Evolutionary conservation across 2,329 filamentous ascomycete species (phyloP), one percentile per base, ranked within the genome.

Genomic region (Fusarium abutilonis): DNA sequence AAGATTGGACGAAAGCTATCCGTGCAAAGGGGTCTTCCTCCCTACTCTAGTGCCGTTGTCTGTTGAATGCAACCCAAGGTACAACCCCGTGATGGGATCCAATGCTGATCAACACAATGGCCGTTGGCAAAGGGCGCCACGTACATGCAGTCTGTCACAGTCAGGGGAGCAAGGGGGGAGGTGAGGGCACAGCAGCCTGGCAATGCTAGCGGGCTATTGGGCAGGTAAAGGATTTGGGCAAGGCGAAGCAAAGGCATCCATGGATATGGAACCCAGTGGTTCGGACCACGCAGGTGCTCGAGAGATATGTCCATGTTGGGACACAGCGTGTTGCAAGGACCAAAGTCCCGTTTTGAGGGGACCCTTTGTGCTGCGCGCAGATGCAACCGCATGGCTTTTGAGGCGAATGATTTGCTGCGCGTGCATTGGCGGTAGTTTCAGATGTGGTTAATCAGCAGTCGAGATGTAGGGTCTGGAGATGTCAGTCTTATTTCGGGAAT

Each of bases 271-370:
- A n/a, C 48, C 52, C 50, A 50, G 49, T 44, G 59, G 48, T 49
- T 65, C 46, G 49, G 49, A 17, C 49, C 58, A n/a, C n/a, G n/a
- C n/a, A n/a, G n/a, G n/a, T n/a, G n/a, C n/a, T 69, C 66, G 66
- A 67, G 19, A 44, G 34, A 67, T 69, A 69, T 69, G 46, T 14
- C 66, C 54, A 17, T 6, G 56, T 69, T 52, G 43, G 66, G 66
- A 43, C 17, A 58, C 31, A 35, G 42, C 36, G 21, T 28, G 21
- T 40, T 21, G 40, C 23, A 55, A 19, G 28, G 17, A 64, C 61
- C 60, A 64, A 64, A 64, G 61, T 61, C 41, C 60, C 50, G 46
- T 29, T 39, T 34, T 29, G 23, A 40, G 48, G 44, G 45, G 60
- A 56, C 60, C 60, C 60, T 61, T 46, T 64, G 56, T 42, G 46